Conservation (phyloP, 2,329 filamentous ascomycete species). For the Exophiala sideris region DNA sequence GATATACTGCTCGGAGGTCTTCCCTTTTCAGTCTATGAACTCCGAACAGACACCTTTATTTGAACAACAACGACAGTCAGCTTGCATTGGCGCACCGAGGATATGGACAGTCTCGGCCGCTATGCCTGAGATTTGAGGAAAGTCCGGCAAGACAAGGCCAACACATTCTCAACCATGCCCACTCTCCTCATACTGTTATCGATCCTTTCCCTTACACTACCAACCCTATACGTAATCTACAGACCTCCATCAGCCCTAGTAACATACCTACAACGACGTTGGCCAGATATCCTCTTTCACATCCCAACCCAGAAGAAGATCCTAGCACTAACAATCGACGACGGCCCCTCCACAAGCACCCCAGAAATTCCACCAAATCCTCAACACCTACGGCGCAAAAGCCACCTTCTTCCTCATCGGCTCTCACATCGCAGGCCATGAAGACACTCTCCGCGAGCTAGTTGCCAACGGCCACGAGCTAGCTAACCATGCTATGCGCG, state of each 20-base stretch:
- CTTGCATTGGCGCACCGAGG: not conserved
- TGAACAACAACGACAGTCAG: not conserved
- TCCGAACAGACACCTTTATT: not conserved
- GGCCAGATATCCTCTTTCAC: constrained; percentile 78
- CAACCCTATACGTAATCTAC: constrained; percentile 68
- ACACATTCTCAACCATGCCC: too few relatives aligned
- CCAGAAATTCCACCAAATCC: constrained; percentile 66
- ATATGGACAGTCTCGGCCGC: not conserved
- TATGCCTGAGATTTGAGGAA: too few relatives aligned
- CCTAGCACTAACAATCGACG: constrained; percentile 82
- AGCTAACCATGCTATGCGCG: constrained; percentile 85
- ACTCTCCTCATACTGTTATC: too few relatives aligned
- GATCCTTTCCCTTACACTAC: constrained; percentile 29
- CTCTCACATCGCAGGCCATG: constrained; percentile 61
- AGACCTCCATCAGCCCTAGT: constrained; percentile 74
- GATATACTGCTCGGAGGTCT: not conserved
- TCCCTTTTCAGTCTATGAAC: not conserved
- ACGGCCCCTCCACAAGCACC: constrained; percentile 74
- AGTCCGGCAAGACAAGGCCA: too few relatives aligned
- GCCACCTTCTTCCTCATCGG: constrained; percentile 92
- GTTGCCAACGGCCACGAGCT: constrained; percentile 67
- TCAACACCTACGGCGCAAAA: constrained; percentile 63
- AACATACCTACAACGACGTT: constrained; percentile 64
- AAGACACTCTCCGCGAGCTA: constrained; percentile 55
- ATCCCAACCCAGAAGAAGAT: constrained; percentile 59